phyloP scores from a whole-genome alignment of 2,329 filamentous ascomycete genomes.

The Sclerotinia spermophila region DNA sequence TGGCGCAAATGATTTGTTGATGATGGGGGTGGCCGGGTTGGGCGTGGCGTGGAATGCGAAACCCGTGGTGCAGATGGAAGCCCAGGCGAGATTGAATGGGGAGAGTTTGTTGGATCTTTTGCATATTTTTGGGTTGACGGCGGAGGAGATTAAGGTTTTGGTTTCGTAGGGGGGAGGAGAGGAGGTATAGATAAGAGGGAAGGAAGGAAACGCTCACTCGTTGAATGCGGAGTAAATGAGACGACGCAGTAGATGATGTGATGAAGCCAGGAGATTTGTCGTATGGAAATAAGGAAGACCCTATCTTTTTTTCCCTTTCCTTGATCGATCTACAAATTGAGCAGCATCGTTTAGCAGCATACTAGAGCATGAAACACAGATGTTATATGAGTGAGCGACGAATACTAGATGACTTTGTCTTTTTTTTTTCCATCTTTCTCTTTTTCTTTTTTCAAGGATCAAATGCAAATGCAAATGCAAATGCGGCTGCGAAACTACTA shows the following conservation, averaged over 20 bases:
- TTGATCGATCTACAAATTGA: not conserved
- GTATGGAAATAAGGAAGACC: not conserved
- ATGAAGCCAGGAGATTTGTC: not conserved
- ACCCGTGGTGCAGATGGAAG: conserved; percentile 74
- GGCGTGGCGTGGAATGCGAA: conserved; percentile 85
- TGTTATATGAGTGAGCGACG: not conserved
- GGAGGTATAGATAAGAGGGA: not conserved
- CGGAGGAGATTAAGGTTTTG: conserved; percentile 56
- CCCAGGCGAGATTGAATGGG: conserved; percentile 68
- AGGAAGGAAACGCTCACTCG: not conserved
- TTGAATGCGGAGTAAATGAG: not conserved
- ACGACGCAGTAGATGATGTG: not conserved
- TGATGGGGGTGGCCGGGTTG: conserved; percentile 72
- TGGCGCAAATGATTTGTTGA: conserved; percentile 77
- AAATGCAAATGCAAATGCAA: not conserved
- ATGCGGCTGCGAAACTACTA: too few relatives aligned
- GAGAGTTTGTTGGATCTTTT: conserved; percentile 68
- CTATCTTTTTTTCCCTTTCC: not conserved
- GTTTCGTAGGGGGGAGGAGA: conserved; percentile 23
- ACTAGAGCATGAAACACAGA: not conserved
- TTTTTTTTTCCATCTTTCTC: not conserved
- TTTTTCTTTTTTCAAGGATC: not conserved
- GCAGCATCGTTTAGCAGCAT: not conserved
- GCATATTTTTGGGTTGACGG: conserved; percentile 69
- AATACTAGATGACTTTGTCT: not conserved